A percentile compares a stretch with the other conserved stretches of the same genome.
Evolutionary conservation across 2,329 filamentous ascomycete species (phyloP).

Genomic region (Davidsoniella neocaledoniae): DNA sequence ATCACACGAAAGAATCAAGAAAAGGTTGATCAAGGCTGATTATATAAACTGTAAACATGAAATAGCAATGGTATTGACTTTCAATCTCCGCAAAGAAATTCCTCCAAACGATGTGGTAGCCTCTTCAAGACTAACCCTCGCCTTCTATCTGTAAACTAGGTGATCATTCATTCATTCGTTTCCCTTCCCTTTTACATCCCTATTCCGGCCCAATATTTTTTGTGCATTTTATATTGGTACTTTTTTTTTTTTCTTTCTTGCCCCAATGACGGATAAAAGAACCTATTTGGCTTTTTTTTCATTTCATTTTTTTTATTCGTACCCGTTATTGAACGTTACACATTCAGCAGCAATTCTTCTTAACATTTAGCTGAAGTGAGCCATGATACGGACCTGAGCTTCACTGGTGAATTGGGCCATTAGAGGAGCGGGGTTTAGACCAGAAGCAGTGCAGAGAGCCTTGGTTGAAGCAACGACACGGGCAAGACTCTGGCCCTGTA

Average conservation of each 20-base stretch:
- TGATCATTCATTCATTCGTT: constrained; percentile 12
- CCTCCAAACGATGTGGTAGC: neutral
- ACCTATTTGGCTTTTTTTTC: neutral
- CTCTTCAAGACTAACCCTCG: neutral
- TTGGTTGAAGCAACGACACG: constrained; percentile 67
- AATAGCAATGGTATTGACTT: constrained; percentile 9
- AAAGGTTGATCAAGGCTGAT: neutral
- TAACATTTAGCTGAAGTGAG: constrained; percentile 49
- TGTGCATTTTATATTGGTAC: constrained; percentile 10
- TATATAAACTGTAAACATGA: neutral
- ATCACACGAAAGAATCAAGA: neutral
- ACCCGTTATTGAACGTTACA: neutral
- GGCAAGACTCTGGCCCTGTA: constrained; percentile 67
- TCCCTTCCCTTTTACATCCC: constrained; percentile 7
- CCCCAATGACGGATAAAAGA: neutral
- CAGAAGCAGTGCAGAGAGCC: constrained; percentile 54
- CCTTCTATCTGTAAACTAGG: constrained; percentile 9
- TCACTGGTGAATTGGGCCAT: constrained; percentile 62
- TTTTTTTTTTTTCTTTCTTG: neutral
- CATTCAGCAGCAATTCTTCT: neutral
- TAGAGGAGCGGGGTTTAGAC: constrained; percentile 59
- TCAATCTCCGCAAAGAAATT: constrained; percentile 2
- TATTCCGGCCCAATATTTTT: neutral
- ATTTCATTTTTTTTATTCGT: constrained; percentile 1
- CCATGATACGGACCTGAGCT: constrained; percentile 62